Evolutionary conservation across 495 filamentous ascomycete genomes (phyloP), one percentile per base, ranked within the genome.

Genomic region (Penicillium desertorum): DNA sequence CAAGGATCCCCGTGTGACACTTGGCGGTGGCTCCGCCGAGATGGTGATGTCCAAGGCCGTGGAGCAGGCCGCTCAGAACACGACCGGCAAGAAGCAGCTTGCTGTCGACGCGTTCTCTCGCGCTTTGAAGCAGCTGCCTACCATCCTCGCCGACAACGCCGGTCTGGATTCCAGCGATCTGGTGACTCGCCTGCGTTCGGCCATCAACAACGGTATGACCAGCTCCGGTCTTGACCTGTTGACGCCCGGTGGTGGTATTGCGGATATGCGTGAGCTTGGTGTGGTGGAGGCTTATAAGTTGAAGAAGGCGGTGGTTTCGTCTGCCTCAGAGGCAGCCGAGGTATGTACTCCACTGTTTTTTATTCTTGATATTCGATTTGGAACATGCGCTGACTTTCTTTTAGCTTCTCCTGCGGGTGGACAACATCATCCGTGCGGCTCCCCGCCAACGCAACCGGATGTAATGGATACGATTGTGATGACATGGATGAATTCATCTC

Each of bases 201-300:
- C 91, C 17, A 91, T 97, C 62, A 96, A 97, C 75, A 86, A 91
- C 58, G 94, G 95, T 53, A 86, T 95, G 86, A 91, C 86, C 43
- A 94, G 84, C 54, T 95, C 92, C 29, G 94, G 94, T 16, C 69
- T 98, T 62, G 94, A 98, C 70, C 76, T 98, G 59, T 78, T 89
- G 73, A 89, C 89, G 0, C 91, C 93, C 5, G 93, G 93, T 29
- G 95, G 95, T 44, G 91, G 91, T 36, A 92, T 98, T 70, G 83
- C 92, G 7, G 93, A 98, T 69, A 98, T 98, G 94, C 83, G 92
- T 44, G 90, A 98, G 66, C 72, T 95, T 53, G 95, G 94, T 22
- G 92, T 98, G n/a, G 88, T 98, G 67, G 94, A 98, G 77, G 96
- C 91, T 67, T 98, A 97, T 80, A 98, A 98, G 80, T 76, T 98